Evolutionary conservation across 306 rosid species (phyloP).

Genomic region (Pyrus communis): DNA sequence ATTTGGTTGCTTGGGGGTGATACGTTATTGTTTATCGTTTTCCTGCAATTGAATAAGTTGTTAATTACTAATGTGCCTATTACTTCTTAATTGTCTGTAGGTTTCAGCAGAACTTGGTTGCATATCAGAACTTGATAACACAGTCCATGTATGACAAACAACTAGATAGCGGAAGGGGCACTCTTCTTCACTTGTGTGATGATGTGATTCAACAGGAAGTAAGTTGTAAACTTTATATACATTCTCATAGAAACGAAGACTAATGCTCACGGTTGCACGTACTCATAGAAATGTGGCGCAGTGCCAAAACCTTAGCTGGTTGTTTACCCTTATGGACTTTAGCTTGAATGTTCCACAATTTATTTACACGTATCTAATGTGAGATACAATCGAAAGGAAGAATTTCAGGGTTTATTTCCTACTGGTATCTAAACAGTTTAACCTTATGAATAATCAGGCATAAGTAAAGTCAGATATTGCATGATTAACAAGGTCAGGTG

Average conservation of each 20-base stretch:
- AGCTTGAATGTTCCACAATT: background rate
- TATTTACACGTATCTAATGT: background rate
- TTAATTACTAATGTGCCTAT: slow-evolving; percentile 6
- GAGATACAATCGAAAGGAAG: background rate
- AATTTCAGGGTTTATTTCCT: background rate
- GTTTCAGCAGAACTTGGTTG: slow-evolving; percentile 83
- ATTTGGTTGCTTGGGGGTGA: background rate
- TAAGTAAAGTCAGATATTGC: background rate
- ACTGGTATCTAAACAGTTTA: background rate
- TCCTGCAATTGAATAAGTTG: background rate
- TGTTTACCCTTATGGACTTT: background rate
- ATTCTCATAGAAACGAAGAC: background rate
- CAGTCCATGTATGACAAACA: slow-evolving; percentile 98
- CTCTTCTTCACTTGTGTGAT: slow-evolving; percentile 96
- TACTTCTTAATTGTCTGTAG: slow-evolving; percentile 28
- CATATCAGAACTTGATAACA: slow-evolving; percentile 86
- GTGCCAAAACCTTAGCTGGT: background rate
- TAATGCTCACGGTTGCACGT: background rate
- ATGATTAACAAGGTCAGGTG: background rate
- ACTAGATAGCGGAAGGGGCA: slow-evolving; percentile 97
- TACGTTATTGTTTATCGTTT: background rate
- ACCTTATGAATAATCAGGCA: background rate
- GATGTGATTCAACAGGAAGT: slow-evolving; percentile 99
- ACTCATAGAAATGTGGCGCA: background rate
- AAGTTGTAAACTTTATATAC: slow-evolving; percentile 28